Base-by-base conservation (phyloP, 495 filamentous ascomycete species). In the Xylaria acuta region DNA sequence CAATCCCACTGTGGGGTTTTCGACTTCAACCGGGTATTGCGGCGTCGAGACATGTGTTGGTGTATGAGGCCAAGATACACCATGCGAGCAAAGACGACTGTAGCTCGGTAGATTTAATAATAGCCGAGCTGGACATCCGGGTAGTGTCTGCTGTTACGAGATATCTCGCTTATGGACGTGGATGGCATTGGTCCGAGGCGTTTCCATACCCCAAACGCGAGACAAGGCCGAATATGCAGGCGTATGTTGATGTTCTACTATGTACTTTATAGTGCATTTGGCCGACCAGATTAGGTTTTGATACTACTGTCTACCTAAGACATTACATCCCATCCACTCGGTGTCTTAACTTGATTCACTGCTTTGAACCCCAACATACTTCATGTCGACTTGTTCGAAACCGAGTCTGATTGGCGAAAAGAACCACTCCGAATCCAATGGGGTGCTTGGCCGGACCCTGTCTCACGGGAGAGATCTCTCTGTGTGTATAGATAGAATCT, bases 171-270 rank as follows among this genome's bases (percentile, higher is more conserved):
- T 41, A 12, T 22, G 36, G 12, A 25, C 20, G 30, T 16, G 18
- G 8, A 41, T 41, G 59, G 20, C 11, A 5, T 65, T 5, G 41
- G 11, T 18, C 63, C 41, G 63, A 18, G 16, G 32, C 30, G 36
- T 67, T 40, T 5, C 47, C 64, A 32, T 67, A 49, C 6, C 65
- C 45, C 47, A 67, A 27, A 25, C 27, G 64, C 27, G 64, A 54
- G 18, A 51, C 20, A 22, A 36, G 45, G 43, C 18, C 27, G 27
- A 27, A 11, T 54, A 14, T n/a, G n/a, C n/a, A n/a, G n/a, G n/a
- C 2, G 4, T 27, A 1, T 51, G 7, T 14, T 14, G 5, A 16
- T 14, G 16, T 51, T 51, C n/a, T 25, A n/a, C n/a, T 8, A 49
- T 22, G 47, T 45, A n/a, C 25, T 32, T 38, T 12, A 8, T 36